Base-by-base conservation (phyloP, 2,329 filamentous ascomycete genomes). In the Diplodia seriata region DNA sequence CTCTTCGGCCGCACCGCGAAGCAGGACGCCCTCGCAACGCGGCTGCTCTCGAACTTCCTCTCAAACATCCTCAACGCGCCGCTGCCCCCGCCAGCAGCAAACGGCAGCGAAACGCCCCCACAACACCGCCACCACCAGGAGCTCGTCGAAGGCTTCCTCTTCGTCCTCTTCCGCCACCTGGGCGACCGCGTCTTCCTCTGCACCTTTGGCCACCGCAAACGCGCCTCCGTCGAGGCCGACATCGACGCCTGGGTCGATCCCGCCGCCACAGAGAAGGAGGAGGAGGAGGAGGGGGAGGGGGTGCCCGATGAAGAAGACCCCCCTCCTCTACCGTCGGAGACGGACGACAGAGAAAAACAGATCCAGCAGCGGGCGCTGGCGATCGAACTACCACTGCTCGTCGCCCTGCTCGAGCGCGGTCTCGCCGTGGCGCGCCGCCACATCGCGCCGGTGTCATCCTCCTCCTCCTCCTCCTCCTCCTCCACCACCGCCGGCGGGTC, bases 81-180 rank as follows among this genome's bases (percentile, higher is more conserved):
- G 1, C 77, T 81, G 31, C 8, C 36, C 72, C 78, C 33, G 43
- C 2, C 18, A 8, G 23, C 23, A 26, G 23, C 2, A 26, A 26
- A 26, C 23, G 23, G 40, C 15, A 76, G 74, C 11, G 70, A 76
- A 20, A 26, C 2, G 23, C 23, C 67, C 72, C 3, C 49, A 74
- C 12, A 26, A 26, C 80, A 83, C 50, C 76, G 76, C 4, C 50
- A 74, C 12, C 80, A 83, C 50, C 76, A 76, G 36, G 72, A 77
- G 23, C 69, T 84, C 1, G 82, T 82, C 64, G 81, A 83, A 72
- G 81, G 80, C 2, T 79, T 82, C 40, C 72, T 78, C 1, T 83
- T 78, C 66, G 71, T 79, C 15, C 68, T 82, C 1, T 72, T 83
- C 2, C 75, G 81, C 29, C 76, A 75, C 23, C 72, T 81, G 0